Conservation (phyloP, 768 basidiomycete species). For the Lactifluus hygrophoroides region DNA sequence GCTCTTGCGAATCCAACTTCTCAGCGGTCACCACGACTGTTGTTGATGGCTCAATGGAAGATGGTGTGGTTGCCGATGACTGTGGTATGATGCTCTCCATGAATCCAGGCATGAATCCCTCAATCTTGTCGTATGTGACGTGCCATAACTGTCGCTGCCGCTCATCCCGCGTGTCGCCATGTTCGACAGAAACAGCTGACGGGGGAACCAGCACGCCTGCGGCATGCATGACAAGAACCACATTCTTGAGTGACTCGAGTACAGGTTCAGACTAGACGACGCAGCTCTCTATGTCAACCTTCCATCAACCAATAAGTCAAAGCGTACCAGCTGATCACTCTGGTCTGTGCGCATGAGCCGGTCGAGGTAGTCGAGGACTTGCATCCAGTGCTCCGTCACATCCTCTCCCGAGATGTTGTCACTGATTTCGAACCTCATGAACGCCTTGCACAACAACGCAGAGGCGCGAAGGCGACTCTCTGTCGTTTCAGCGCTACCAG, state of each 20-base stretch:
- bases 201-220: constrained; percentile 74
- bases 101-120: constrained; percentile 89
- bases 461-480: constrained; percentile 85
- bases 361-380: constrained; percentile 82
- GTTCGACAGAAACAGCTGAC: constrained; percentile 30
- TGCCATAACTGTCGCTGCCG: constrained; percentile 71
- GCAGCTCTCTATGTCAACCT: neutral
- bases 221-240: constrained; percentile 92
- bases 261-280: constrained; percentile 76
- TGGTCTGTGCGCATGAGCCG: constrained; percentile 81
- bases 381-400: constrained; percentile 75
- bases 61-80: constrained; percentile 23
- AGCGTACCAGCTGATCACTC: constrained; percentile 76
- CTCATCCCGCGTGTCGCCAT: constrained; percentile 43
- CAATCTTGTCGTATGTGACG: constrained; percentile 77
- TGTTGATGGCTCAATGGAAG: constrained; percentile 1
- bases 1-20: neutral
- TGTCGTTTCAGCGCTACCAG: constrained; percentile 75
- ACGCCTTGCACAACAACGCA: constrained; percentile 88
- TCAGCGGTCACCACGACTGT: neutral
- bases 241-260: constrained; percentile 94
- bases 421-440: constrained; percentile 86
- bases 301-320: neutral
- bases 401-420: constrained; percentile 49
- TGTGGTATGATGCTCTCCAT: constrained; percentile 57